Percentiles rank a stretch among this genome's conserved stretches.
Conservation (phyloP, 495 filamentous ascomycete genomes). For the Aspergillus conjunctus region DNA sequence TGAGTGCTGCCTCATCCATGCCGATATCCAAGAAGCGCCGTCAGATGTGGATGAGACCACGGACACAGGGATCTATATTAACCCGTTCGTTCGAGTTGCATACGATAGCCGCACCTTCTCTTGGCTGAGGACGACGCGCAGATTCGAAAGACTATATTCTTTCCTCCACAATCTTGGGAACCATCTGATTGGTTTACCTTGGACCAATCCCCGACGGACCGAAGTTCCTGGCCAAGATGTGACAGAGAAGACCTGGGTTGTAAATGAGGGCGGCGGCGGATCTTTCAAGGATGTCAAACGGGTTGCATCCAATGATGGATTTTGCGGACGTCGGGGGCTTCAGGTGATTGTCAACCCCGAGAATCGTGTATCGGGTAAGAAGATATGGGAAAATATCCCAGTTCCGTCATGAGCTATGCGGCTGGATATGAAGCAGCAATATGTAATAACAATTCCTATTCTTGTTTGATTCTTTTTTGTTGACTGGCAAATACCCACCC, state of each 20-base stretch:
- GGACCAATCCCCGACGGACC: constrained; percentile 58
- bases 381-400: constrained; percentile 54
- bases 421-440: not conserved
- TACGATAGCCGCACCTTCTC: constrained; percentile 57
- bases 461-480: not conserved
- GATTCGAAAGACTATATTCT: constrained; percentile 61
- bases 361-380: constrained; percentile 49
- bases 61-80: constrained; percentile 66
- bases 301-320: constrained; percentile 53
- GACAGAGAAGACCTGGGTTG: constrained; percentile 56
- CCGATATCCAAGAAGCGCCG: constrained; percentile 60
- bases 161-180: constrained; percentile 58
- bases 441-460: constrained; percentile 7
- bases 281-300: constrained; percentile 48
- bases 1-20: constrained; percentile 78
- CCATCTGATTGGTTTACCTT: constrained; percentile 53
- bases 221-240: constrained; percentile 58
- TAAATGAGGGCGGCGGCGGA: constrained; percentile 33
- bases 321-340: constrained; percentile 58
- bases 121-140: constrained; percentile 56
- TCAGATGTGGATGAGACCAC: constrained; percentile 39
- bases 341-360: constrained; percentile 54
- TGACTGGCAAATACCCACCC: not conserved
- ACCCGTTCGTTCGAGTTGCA: constrained; percentile 71
- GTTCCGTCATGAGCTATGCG: constrained; percentile 28